Base-by-base conservation (phyloP, 257 asterid genomes). In the Perilla frutescens region DNA sequence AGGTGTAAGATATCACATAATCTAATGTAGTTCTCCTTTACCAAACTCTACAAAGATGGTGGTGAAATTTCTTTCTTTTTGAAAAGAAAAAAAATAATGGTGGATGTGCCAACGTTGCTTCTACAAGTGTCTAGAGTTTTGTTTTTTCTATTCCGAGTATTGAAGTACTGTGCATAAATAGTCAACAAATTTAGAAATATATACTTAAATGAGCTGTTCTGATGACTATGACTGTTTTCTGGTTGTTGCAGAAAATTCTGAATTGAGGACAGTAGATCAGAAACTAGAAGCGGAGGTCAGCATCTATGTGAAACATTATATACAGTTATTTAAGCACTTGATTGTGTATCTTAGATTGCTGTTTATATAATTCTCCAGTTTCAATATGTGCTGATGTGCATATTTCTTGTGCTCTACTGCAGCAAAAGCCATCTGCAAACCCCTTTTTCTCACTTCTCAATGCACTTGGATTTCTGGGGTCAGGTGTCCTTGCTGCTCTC, bases 401-500 rank as follows among this genome's bases (percentile, higher is more conserved):
- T 75, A 34, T 71, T 67, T 81, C 64, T 79, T 72, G 54, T 84
- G 75, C 72, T 76, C 74, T 81, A 88, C 79, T 55, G 62, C 81
- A 81, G 71, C 81, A 75, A 45, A 84, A 70, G 31, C 65, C 83
- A 40, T 59, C 84, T 65, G 75, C 68, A 50, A 85, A 72, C 77
- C 87, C 95, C 6, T 76, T 85, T 64, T 56, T 91, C 49, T 70
- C 96, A 56, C 82, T 88, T 77, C 81, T 91, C 63, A 84, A 89
- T 62, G 90, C 79, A 62, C 62, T 89, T 20, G 98, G 97, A 62
- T 77, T 87, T 71, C 66, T 88, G 71, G 90, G 90, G 29, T 79
- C 97, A 0, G 96, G 91, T 51, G 87, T 88, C 53, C 92, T 93
- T 79, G 92, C 92, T 73, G 90, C 96, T 73, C 88, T 93, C 45